Evolutionary conservation across 768 basidiomycete genomes (phyloP).

Genomic region (Cystofilobasidium capitatum): DNA sequence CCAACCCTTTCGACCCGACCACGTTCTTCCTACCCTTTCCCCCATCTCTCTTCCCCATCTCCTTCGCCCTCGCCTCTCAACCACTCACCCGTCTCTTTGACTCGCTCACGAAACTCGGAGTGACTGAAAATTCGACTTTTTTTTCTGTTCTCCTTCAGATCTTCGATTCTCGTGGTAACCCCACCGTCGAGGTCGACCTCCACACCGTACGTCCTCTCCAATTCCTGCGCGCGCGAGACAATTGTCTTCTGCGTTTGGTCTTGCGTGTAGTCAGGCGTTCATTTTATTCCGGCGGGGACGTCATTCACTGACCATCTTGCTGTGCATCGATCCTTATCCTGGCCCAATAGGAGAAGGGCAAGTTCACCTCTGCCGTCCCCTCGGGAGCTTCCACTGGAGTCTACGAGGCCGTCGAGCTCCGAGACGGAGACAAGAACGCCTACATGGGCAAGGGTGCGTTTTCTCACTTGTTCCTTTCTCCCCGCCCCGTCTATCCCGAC

Average conservation of each 20-base stretch:
- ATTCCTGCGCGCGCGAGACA: too few relatives aligned
- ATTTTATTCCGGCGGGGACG: too few relatives aligned
- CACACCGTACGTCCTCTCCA: constrained; percentile 47
- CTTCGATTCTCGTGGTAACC: constrained; percentile 77
- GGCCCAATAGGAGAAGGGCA: constrained; percentile 13
- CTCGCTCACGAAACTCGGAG: not conserved
- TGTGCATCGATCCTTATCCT: not conserved
- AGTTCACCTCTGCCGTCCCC: constrained; percentile 84
- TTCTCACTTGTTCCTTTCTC: not conserved
- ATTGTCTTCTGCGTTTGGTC: not conserved
- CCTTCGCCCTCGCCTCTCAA: not conserved
- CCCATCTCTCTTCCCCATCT: not conserved
- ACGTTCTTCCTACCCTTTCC: too few relatives aligned
- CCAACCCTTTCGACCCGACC: too few relatives aligned
- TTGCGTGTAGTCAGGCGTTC: too few relatives aligned
- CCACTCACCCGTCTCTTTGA: not conserved
- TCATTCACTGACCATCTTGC: not conserved
- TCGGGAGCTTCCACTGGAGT: constrained; percentile 97
- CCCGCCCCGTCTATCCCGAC: constrained; percentile 16
- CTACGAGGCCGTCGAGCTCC: constrained; percentile 97
- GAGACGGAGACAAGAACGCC: constrained; percentile 83
- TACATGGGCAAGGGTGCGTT: constrained; percentile 88
- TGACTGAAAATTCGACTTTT: not conserved
- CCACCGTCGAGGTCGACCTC: constrained; percentile 85
- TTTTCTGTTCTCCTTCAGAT: constrained; percentile 49